These are phyloP conservation scores for Leccinum incarnatum DNA, from an alignment of 768 basidiomycete species.

Conservation along the genomic window DNA sequence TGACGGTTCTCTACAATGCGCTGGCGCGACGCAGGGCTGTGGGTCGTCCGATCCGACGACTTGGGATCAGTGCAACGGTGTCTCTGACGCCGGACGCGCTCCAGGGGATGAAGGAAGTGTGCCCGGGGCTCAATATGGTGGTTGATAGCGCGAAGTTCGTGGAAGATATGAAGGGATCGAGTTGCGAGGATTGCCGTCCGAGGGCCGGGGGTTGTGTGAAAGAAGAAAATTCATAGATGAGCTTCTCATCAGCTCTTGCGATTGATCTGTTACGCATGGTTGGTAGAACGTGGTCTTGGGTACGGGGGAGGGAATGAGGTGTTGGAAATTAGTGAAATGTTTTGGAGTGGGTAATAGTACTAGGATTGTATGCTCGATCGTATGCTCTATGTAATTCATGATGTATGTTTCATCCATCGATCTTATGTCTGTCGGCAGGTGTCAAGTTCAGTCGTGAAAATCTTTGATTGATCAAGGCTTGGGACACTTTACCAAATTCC, in stretches of 20 bases:
- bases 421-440: not conserved
- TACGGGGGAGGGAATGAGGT: not conserved
- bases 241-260: not conserved
- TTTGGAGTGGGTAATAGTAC: not conserved
- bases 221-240: not conserved
- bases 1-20: not conserved
- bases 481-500: too few relatives aligned
- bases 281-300: not conserved
- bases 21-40: not conserved
- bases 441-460: not conserved
- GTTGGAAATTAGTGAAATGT: not conserved
- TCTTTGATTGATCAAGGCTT: not conserved
- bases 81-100: not conserved
- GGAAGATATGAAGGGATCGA: not conserved
- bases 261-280: not conserved
- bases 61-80: not conserved
- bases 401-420: not conserved
- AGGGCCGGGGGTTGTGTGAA: not conserved
- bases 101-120: not conserved
- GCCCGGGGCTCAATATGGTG: not conserved
- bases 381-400: not conserved
- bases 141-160: not conserved
- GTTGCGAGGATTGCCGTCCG: not conserved
- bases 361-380: not conserved
- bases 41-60: not conserved